A percentile compares a stretch with the other conserved stretches of the same genome.
Evolutionary conservation across 139 green algal genomes (phyloP).

Genomic region (Trebouxia sp.): DNA sequence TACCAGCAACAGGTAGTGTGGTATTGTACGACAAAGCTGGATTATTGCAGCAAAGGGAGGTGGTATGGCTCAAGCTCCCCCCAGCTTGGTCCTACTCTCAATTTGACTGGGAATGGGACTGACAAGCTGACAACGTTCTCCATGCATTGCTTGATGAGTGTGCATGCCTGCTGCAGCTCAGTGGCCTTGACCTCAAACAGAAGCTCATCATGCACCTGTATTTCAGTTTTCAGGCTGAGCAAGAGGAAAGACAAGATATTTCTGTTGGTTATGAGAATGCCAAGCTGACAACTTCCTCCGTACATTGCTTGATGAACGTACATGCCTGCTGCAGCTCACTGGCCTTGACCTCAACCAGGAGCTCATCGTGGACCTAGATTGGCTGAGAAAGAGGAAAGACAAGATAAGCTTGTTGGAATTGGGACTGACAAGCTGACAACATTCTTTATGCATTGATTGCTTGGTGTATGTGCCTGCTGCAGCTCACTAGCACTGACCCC

Average conservation of each 20-base stretch:
- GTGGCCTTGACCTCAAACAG: constrained; percentile 71
- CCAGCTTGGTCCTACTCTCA: constrained; percentile 69
- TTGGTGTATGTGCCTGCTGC: constrained; percentile 35
- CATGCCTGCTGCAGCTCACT: no score
- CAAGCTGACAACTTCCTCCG: background rate
- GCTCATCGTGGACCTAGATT: no score
- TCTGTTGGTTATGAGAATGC: no score
- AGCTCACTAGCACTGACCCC: constrained; percentile 56
- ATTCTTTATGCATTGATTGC: constrained; percentile 61
- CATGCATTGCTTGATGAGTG: constrained; percentile 60
- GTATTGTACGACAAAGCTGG: no score
- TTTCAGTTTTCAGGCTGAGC: background rate
- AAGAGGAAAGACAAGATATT: background rate
- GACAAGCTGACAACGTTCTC: constrained; percentile 50
- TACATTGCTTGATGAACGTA: background rate
- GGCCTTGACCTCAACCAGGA: no score
- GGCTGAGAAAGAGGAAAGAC: no score
- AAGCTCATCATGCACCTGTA: constrained; percentile 90
- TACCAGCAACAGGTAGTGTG: no score
- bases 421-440: constrained; percentile 58
- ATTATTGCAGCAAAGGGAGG: no score
- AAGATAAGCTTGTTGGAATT: no score
- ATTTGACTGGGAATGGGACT: constrained; percentile 73
- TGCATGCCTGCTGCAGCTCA: constrained; percentile 39
- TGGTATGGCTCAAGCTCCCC: constrained; percentile 56